Conservation (phyloP, 345 rosid species). For the Erucastrum elatum region DNA sequence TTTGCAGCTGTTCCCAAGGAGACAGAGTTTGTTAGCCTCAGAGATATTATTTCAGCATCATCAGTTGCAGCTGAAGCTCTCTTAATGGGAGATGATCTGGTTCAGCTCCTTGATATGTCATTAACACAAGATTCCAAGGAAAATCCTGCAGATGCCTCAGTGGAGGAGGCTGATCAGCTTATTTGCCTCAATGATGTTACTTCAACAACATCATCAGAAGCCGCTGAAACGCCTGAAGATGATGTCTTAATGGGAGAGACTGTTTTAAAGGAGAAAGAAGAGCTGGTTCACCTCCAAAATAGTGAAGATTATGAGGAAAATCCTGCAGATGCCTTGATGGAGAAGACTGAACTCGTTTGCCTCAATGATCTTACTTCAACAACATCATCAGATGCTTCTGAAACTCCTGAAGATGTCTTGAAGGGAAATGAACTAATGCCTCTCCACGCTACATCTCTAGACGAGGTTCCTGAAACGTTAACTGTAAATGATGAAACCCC, state of each 20-base stretch:
- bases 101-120: not conserved
- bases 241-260: not conserved
- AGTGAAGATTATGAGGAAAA: not conserved
- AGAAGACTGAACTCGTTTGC: constrained; percentile 45
- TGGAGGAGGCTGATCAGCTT: constrained; percentile 5
- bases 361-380: constrained; percentile 35
- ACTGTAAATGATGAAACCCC: constrained; percentile 38
- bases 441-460: too few relatives aligned
- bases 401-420: constrained; percentile 5
- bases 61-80: constrained; percentile 29
- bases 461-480: too few relatives aligned
- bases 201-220: constrained; percentile 18
- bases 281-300: not conserved
- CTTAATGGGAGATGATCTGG: not conserved
- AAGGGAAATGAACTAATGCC: too few relatives aligned
- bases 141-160: not conserved
- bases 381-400: constrained; percentile 23
- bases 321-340: not conserved
- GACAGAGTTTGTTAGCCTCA: not conserved
- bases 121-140: not conserved
- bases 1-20: not conserved
- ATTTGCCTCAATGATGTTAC: constrained; percentile 11
- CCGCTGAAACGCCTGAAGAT: constrained; percentile 28
- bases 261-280: too few relatives aligned
- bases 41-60: constrained; percentile 27